A percentile compares a stretch with the other conserved stretches of the same genome.
Conservation (phyloP, 2,329 filamentous ascomycete species). For the Parafenestella ontariensis region DNA sequence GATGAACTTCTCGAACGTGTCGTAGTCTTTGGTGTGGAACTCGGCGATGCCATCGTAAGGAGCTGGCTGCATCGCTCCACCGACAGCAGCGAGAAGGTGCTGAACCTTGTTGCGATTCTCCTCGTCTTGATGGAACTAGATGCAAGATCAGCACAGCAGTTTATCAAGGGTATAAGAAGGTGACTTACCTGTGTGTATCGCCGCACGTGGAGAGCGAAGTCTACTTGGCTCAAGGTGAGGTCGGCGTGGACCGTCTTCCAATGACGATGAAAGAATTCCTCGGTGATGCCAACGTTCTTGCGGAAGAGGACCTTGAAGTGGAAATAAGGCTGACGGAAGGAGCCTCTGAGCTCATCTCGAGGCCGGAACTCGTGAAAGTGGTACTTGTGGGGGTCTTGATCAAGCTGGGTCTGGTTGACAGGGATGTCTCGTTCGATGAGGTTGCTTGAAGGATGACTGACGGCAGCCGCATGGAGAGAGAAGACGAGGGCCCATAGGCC, state of each 20-base stretch:
- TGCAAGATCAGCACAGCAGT: neutral
- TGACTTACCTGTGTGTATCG: slow-evolving; percentile 15
- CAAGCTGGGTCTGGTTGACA: neutral
- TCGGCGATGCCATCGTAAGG: slow-evolving; percentile 20
- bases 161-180: neutral
- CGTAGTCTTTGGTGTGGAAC: slow-evolving; percentile 15
- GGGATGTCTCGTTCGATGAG: neutral
- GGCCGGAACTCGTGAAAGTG: slow-evolving; percentile 6
- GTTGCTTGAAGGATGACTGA: neutral
- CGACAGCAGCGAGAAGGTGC: neutral
- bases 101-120: slow-evolving; percentile 4
- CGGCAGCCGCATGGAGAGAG: neutral
- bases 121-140: slow-evolving; percentile 15
- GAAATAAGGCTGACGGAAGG: slow-evolving; percentile 8
- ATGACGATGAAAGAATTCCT: slow-evolving; percentile 16
- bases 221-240: slow-evolving; percentile 6
- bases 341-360: neutral
- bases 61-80: slow-evolving; percentile 3
- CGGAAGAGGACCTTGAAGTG: slow-evolving; percentile 10
- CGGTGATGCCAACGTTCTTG: slow-evolving; percentile 7
- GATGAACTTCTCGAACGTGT: slow-evolving; percentile 8
- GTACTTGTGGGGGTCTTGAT: neutral
- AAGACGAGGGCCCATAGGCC: neutral
- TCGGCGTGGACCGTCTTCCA: slow-evolving; percentile 23
- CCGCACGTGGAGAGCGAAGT: slow-evolving; percentile 6